Evolutionary conservation across 768 basidiomycete genomes (phyloP).

Genomic region (Lactarius pseudohatsudake): DNA sequence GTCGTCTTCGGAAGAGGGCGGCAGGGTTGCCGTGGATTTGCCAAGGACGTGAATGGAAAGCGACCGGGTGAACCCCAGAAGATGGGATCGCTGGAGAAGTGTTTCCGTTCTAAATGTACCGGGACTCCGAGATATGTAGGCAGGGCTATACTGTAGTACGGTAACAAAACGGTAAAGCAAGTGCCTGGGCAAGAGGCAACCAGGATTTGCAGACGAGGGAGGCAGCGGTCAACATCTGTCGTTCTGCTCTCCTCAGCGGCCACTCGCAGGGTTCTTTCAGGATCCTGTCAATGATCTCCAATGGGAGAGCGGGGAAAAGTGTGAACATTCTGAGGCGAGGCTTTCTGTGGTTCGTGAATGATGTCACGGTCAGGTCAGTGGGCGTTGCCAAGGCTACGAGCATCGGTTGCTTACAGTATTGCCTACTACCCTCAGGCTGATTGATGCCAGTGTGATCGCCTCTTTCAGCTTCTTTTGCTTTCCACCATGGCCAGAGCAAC

Average conservation of each 20-base stretch:
- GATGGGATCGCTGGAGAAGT: conserved; percentile 11
- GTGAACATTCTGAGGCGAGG: not conserved
- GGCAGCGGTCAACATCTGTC: not conserved
- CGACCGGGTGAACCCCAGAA: conserved; percentile 11
- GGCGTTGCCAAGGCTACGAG: conserved; percentile 12
- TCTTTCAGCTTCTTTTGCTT: not conserved
- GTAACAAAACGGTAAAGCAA: conserved; percentile 12
- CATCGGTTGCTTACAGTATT: not conserved
- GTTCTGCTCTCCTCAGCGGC: conserved; percentile 1
- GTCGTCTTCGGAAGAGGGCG: not conserved
- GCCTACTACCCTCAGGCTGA: too few species aligned
- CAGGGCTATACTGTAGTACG: not conserved
- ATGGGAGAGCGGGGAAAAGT: conserved; percentile 11
- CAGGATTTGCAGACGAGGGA: conserved; percentile 22
- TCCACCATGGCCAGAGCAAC: conserved; percentile 6
- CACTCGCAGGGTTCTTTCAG: conserved; percentile 17
- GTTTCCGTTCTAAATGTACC: conserved; percentile 5
- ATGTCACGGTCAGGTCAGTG: not conserved
- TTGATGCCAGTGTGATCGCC: not conserved
- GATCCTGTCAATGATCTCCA: conserved; percentile 19
- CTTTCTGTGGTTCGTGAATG: conserved; percentile 6
- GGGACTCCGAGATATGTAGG: not conserved
- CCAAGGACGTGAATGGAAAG: conserved; percentile 16
- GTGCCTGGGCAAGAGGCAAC: conserved; percentile 13
- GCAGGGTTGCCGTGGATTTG: not conserved